Base-by-base conservation (phyloP, 2,329 filamentous ascomycete genomes). In the Ceratocystis colombiana region DNA sequence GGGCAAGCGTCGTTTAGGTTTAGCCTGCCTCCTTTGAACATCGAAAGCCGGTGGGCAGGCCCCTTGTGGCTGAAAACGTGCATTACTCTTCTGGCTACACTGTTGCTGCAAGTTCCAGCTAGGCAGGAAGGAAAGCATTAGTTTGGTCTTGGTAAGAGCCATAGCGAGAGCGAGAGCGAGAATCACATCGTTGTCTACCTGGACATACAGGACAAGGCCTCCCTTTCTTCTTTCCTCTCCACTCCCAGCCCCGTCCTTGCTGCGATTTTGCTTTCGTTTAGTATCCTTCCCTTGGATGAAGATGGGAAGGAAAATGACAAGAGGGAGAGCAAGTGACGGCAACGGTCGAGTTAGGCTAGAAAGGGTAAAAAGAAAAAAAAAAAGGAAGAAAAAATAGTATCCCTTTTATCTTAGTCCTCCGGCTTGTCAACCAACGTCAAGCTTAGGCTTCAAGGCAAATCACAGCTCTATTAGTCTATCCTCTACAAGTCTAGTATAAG, bases 1-100 rank as follows among this genome's bases (percentile, higher is more conserved):
- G 17, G 45, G 46, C 22, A 45, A 5, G 33, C 33, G 59, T 65
- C 64, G 10, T 59, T 61, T 65, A 59, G 44, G 57, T 45, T 61
- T 62, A 20, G 20, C 61, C 33, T 15, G 37, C 33, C 45, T 30
- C 45, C 37, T 28, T 22, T 25, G 37, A 12, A 28, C 55, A 37
- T 59, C 28, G 33, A 37, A 59, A 37, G 55, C 55, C 55, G 25
- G 55, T n/a, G 55, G 28, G 55, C 17, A 59, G 55, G 55, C 28
- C 28, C 46, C 28, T 59, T 59, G 55, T 59, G 30, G 55, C 55
- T 37, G 55, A 59, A 59, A 59, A 8, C 55, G 28, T 59, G 55
- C 55, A 53, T 53, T 20, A 12, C 20, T n/a, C 4, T 10, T 41
- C 37, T 41, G 1, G 37, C 37, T 41, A 41, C 12, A 12, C 37